These are phyloP conservation scores for Hypoxylon sp. DNA, from an alignment of 2,329 filamentous ascomycete genomes.

Conservation along the genomic window DNA sequence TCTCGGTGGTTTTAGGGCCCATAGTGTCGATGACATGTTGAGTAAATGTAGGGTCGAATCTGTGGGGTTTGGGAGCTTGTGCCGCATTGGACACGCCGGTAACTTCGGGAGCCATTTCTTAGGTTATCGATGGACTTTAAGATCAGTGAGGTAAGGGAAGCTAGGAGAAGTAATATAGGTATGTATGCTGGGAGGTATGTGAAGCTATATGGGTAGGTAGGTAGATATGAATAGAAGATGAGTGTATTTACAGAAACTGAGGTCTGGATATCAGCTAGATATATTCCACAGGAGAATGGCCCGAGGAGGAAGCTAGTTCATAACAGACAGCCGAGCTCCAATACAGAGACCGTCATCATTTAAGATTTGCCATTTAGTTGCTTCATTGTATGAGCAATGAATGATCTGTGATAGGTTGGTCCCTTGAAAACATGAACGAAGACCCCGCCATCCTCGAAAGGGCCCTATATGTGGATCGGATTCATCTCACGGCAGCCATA, in stretches of 20 bases:
- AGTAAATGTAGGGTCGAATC: slow-evolving; percentile 84
- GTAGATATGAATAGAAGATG: slow-evolving; percentile 14
- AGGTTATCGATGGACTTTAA: background rate
- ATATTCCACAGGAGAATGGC: slow-evolving; percentile 25
- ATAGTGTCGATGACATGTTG: slow-evolving; percentile 80
- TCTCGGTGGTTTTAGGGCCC: slow-evolving; percentile 76
- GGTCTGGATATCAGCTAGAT: slow-evolving; percentile 20
- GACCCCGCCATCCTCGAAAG: slow-evolving; percentile 49
- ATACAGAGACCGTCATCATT: slow-evolving; percentile 33
- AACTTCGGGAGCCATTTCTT: slow-evolving; percentile 49
- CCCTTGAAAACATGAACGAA: slow-evolving; percentile 32
- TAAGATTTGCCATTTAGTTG: slow-evolving; percentile 35
- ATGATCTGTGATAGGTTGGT: slow-evolving; percentile 41
- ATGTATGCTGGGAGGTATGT: background rate
- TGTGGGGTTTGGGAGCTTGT: slow-evolving; percentile 53
- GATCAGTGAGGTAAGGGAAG: background rate
- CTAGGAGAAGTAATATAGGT: background rate
- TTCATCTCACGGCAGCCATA: slow-evolving; percentile 47
- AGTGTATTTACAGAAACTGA: slow-evolving; percentile 18
- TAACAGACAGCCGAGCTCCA: slow-evolving; percentile 9
- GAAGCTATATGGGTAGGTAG: slow-evolving; percentile 13
- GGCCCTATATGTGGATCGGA: slow-evolving; percentile 48
- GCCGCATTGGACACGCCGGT: slow-evolving; percentile 52
- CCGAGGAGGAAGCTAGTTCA: slow-evolving; percentile 12
- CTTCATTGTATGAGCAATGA: slow-evolving; percentile 39